A percentile compares a stretch with the other conserved stretches of the same genome.
phyloP scores from a whole-genome alignment of 768 basidiomycete genomes.

The Mycena olivaceomarginata region DNA sequence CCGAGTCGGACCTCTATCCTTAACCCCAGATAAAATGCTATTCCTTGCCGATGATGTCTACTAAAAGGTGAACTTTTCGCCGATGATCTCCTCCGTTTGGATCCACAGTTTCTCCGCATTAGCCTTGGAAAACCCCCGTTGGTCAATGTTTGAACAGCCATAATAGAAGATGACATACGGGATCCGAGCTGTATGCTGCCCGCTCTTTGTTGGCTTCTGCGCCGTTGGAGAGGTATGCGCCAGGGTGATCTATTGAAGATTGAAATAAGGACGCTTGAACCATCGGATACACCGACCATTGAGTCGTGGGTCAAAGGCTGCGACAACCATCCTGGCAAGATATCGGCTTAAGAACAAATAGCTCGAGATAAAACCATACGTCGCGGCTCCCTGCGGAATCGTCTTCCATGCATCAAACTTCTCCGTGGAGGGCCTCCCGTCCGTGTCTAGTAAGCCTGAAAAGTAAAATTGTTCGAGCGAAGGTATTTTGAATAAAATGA shows the following conservation, averaged over 20 bases:
- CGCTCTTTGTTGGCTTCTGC: slow-evolving; percentile 6
- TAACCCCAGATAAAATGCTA: too few species aligned
- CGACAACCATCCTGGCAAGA: not conserved
- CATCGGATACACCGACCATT: not conserved
- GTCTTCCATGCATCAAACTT: not conserved
- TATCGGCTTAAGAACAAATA: not conserved
- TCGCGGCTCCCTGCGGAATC: not conserved
- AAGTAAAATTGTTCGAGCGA: not conserved
- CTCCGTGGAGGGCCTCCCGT: slow-evolving; percentile 1
- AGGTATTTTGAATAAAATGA: not conserved
- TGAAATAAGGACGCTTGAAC: not conserved
- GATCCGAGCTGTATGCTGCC: slow-evolving; percentile 1
- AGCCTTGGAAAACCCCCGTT: not conserved
- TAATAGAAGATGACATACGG: not conserved
- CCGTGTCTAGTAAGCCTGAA: not conserved
- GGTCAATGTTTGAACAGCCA: not conserved
- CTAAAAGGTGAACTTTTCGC: not conserved
- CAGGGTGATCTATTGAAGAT: not conserved
- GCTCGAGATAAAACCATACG: not conserved
- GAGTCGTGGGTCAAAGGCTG: slow-evolving; percentile 5
- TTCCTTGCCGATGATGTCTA: too few species aligned
- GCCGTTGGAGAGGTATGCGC: slow-evolving; percentile 12
- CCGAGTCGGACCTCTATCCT: too few species aligned
- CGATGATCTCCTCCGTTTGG: not conserved
- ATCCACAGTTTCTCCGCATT: not conserved